Percentiles rank a stretch among this genome's conserved stretches.
phyloP scores from a whole-genome alignment of 2,329 filamentous ascomycete species.

The Trichoderma afroharzianum region DNA sequence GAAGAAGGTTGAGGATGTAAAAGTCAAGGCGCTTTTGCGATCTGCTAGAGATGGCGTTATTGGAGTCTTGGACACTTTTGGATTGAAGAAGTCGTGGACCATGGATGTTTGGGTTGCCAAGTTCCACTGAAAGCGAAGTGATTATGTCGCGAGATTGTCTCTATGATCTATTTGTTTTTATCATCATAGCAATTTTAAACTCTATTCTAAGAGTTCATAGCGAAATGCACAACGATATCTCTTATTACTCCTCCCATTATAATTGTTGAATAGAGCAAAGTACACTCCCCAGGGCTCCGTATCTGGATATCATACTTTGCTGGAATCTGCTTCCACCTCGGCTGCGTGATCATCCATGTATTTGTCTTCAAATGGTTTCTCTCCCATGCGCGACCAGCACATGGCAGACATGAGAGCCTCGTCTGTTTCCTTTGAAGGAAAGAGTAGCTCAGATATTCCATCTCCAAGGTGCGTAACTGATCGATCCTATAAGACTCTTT shows the following conservation, averaged over 20 bases:
- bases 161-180: neutral
- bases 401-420: constrained; percentile 42
- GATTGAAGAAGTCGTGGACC: constrained; percentile 32
- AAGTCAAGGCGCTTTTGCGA: constrained; percentile 27
- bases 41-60: constrained; percentile 33
- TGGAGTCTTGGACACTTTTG: constrained; percentile 27
- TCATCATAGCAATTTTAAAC: neutral
- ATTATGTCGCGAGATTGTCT: no score
- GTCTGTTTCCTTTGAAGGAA: constrained; percentile 39
- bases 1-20: constrained; percentile 25
- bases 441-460: constrained; percentile 41
- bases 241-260: neutral
- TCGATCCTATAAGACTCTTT: constrained; percentile 34
- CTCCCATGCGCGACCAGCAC: constrained; percentile 42
- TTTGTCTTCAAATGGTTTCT: constrained; percentile 42
- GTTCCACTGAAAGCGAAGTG: constrained; percentile 7
- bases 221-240: neutral
- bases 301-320: neutral
- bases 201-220: neutral
- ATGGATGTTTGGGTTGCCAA: constrained; percentile 42
- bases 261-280: neutral
- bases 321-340: neutral
- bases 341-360: constrained; percentile 17
- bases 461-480: constrained; percentile 44
- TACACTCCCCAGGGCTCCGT: neutral